Conservation (phyloP, 306 rosid species). For the Macrotyloma uniflorum region DNA sequence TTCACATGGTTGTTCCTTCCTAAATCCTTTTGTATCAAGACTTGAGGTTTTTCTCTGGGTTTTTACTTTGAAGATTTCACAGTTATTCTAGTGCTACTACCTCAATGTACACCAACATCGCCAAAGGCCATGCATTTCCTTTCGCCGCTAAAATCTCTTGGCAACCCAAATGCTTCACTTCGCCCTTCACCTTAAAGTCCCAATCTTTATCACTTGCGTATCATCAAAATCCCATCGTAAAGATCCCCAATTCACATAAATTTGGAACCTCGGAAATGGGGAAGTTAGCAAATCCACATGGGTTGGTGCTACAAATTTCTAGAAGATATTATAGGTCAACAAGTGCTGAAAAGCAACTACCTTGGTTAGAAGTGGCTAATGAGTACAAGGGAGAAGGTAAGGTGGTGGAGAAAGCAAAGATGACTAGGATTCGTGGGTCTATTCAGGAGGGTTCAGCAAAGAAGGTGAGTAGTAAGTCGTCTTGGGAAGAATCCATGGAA, state of each 20-base stretch:
- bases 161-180: constrained; percentile 57
- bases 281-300: constrained; percentile 26
- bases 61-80: constrained; percentile 10
- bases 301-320: constrained; percentile 45
- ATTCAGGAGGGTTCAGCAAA: constrained; percentile 45
- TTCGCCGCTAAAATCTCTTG: constrained; percentile 60
- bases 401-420: constrained; percentile 27
- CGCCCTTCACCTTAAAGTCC: constrained; percentile 40
- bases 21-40: not conserved
- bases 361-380: constrained; percentile 64
- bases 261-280: constrained; percentile 35
- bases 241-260: constrained; percentile 39
- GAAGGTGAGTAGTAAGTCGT: constrained; percentile 46
- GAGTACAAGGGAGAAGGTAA: constrained; percentile 41
- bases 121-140: constrained; percentile 66
- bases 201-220: constrained; percentile 47
- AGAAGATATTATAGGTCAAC: constrained; percentile 45
- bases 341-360: constrained; percentile 52
- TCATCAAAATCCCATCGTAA: constrained; percentile 45
- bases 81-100: constrained; percentile 12
- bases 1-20: not conserved
- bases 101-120: constrained; percentile 58
- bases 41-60: constrained; percentile 10
- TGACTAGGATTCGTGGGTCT: constrained; percentile 34
- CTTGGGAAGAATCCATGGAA: constrained; percentile 61